Conservation (phyloP, 495 filamentous ascomycete species). For the Clohesyomyces aquaticus region DNA sequence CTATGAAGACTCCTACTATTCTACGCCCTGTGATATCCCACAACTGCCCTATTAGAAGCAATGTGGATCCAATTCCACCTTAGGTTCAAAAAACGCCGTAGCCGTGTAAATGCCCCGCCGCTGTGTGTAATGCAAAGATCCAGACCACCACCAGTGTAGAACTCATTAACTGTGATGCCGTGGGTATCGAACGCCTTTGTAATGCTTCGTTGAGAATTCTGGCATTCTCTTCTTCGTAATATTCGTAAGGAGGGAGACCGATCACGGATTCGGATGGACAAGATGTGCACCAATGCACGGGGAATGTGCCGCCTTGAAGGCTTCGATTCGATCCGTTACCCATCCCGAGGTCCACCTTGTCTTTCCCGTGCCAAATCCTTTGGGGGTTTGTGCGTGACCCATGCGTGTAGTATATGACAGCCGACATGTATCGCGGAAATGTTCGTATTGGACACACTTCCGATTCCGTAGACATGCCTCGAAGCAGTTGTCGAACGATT, state of each 20-base stretch:
- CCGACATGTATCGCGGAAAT: slow-evolving; percentile 24
- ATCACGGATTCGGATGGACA: slow-evolving; percentile 34
- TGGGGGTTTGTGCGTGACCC: slow-evolving; percentile 15
- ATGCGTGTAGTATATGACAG: slow-evolving; percentile 23
- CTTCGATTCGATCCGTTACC: slow-evolving; percentile 28
- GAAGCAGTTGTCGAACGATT: slow-evolving; percentile 19
- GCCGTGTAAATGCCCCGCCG: no score
- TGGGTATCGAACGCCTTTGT: slow-evolving; percentile 32
- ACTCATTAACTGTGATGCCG: no score
- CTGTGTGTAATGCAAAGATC: no score
- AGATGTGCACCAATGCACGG: slow-evolving; percentile 29
- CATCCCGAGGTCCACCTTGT: slow-evolving; percentile 31
- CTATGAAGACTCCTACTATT: no score
- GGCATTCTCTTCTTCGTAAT: slow-evolving; percentile 13
- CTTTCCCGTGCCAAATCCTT: no score
- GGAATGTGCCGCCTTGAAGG: slow-evolving; percentile 23
- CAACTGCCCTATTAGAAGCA: no score
- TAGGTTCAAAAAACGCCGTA: no score
- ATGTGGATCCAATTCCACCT: no score
- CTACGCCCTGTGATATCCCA: no score
- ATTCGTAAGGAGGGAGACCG: slow-evolving; percentile 1
- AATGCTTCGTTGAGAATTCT: slow-evolving; percentile 9
- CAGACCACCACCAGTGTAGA: no score
- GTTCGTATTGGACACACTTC: slow-evolving; percentile 33
- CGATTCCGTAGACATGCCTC: slow-evolving; percentile 24